Base-by-base conservation (phyloP, 768 basidiomycete species). In the Polyporus arcularius region DNA sequence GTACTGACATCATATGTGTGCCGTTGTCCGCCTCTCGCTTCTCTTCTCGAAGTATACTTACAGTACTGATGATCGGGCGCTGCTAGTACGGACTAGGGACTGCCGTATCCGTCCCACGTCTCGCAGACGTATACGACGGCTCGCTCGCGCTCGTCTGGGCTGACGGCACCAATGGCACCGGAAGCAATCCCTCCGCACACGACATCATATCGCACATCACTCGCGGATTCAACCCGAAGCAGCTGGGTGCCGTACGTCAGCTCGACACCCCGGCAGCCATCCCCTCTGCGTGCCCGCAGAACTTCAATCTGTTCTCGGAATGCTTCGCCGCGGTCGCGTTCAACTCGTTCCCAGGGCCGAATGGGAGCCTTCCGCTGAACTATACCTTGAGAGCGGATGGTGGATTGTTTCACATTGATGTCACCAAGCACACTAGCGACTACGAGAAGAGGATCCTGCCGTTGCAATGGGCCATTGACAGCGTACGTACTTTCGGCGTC, bases 391-490 rank as follows among this genome's bases (percentile, higher is more conserved):
- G 80, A 39, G 87, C 84, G 0, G 91, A 92, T 70, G 79, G 76
- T 4, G 89, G 90, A 11, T 74, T 92, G 16, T 65, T 70, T 21
- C 82, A 84, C 62, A 82, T 92, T 63, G 82, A 93, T 65, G 90
- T 90, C 0, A 76, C 78, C 21, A 74, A 76, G 18, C 89, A 90
- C 67, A 81, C 74, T 3, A 86, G 88, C 60, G 88, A 90, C 71
- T 85, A 87, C 64, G 89, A 92, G 71, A 75, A 75, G 55, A 75
- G 86, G 48, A 78, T 90, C 32, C 69, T 93, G 16, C 91, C 91
- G 1, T 64, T 93, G 21, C 91, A 93, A 63, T 87, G 90, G 81
- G 87, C 89, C 10, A 76, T 93, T 39, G 91, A 93, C 65, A 77
- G 82, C 69, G 89, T 87, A 61, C 30, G 82, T 53, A 0, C 26